phyloP scores from a whole-genome alignment of 2,329 filamentous ascomycete species.

The Coniochaeta pulveracea region DNA sequence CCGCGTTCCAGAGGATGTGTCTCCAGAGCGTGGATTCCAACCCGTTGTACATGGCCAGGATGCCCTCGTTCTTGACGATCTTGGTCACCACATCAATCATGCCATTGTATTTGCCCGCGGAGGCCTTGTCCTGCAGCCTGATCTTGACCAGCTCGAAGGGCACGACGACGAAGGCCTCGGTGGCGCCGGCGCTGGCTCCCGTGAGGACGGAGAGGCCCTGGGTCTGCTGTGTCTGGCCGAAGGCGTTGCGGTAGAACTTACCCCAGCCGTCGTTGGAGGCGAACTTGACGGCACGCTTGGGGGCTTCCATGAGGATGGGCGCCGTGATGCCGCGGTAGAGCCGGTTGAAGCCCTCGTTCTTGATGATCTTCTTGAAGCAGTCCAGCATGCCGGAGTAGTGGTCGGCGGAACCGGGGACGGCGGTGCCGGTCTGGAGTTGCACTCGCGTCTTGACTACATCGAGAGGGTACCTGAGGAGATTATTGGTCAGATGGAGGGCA shows the following conservation, averaged over 20 bases:
- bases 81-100: constrained; percentile 71
- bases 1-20: constrained; percentile 77
- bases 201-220: constrained; percentile 88
- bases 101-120: constrained; percentile 76
- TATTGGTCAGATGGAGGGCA: background rate
- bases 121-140: constrained; percentile 88
- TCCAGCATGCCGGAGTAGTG: constrained; percentile 95
- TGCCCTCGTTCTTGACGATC: constrained; percentile 74
- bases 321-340: constrained; percentile 93
- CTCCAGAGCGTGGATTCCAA: constrained; percentile 96
- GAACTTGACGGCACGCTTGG: constrained; percentile 94
- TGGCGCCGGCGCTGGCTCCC: constrained; percentile 87
- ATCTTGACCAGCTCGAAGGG: constrained; percentile 99
- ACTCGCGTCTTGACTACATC: constrained; percentile 91
- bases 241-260: constrained; percentile 78
- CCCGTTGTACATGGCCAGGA: constrained; percentile 88
- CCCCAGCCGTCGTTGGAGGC: constrained; percentile 99
- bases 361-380: constrained; percentile 95
- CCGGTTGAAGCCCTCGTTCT: constrained; percentile 81
- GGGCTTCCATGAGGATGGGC: constrained; percentile 75
- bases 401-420: constrained; percentile 58
- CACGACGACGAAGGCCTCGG: constrained; percentile 92
- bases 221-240: constrained; percentile 73
- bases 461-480: constrained; percentile 74
- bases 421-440: constrained; percentile 72